Base-by-base conservation (phyloP, 495 filamentous ascomycete genomes). In the Penicillium arizonense region DNA sequence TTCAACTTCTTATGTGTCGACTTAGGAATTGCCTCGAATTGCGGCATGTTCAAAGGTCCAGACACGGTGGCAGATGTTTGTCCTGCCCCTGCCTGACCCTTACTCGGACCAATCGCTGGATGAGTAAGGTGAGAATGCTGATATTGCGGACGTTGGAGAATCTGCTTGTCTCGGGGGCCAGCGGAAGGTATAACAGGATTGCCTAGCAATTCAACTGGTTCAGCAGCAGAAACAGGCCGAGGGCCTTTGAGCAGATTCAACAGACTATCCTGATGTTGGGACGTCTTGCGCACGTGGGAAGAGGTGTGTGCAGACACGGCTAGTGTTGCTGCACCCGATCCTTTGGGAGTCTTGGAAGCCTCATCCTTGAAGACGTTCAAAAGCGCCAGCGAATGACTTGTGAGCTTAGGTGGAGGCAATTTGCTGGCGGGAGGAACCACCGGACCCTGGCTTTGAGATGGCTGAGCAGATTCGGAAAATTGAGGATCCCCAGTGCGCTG, bases 281-380 rank as follows among this genome's bases (percentile, higher is more conserved):
- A 69, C 7, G 73, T 61, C 53, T 67, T 70, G 11, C 60, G 67
- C 23, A 36, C 37, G 20, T 57, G 47, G 2, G 53, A 36, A 14
- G 53, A 47, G 2, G 44, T 56, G 14, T 65, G 51, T 30, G 55
- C 42, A 28, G 67, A 47, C 35, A 62, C 47, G 16, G 71, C 53
- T 6, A 65, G 60, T 41, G 63, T 56, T 5, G 62, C 63, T 37
- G 76, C 65, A 26, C 64, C 54, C 11, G 65, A 50, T 10, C 63
- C 58, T 13, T 69, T 65, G 1, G 70, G 61, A 3, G 70, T 62
- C 33, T 72, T 66, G 16, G 67, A 50, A 28, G 67, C 58, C 4
- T 70, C 67, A 38, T 63, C 67, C 63, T 86, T 90, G 66, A 90
- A 87, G 2, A 84, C 76, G 60, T 79, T 84, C 39, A 90, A 67